These are phyloP conservation scores for Phlebopus sp. DNA, from an alignment of 1,284 basidiomycete species.

Conservation along the genomic window DNA sequence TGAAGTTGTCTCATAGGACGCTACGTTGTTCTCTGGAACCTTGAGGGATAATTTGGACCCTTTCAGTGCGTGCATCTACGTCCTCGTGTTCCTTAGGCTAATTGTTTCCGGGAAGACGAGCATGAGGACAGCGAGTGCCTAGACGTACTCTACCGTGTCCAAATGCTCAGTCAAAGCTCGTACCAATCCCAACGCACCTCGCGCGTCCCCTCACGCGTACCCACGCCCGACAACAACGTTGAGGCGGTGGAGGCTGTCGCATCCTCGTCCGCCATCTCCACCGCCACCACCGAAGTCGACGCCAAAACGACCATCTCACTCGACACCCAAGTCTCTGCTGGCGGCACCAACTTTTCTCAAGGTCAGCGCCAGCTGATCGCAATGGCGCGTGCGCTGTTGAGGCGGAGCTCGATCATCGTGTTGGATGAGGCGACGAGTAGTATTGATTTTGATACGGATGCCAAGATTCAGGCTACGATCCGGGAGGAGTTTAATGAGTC, in stretches of 20 bases:
- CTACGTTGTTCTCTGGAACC: constrained; percentile 84
- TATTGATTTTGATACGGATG: constrained; percentile 59
- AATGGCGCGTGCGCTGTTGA: constrained; percentile 61
- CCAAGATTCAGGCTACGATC: constrained; percentile 65
- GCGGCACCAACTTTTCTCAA: constrained; percentile 69
- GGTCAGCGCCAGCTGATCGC: constrained; percentile 73
- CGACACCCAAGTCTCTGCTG: constrained; percentile 57
- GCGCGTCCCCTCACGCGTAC: constrained; percentile 45
- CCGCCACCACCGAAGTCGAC: constrained; percentile 31
- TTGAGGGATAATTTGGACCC: constrained; percentile 87
- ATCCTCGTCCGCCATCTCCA: constrained; percentile 12
- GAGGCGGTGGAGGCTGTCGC: no score
- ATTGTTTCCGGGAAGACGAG: constrained; percentile 47
- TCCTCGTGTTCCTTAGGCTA: no score
- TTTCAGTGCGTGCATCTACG: constrained; percentile 52
- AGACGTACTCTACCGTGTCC: constrained; percentile 45
- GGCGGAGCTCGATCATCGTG: constrained; percentile 62
- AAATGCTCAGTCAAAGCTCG: constrained; percentile 53
- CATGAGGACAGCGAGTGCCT: constrained; percentile 78
- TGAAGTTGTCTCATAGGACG: constrained; percentile 54
- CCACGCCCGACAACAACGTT: no score
- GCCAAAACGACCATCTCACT: constrained; percentile 47
- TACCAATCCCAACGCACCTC: constrained; percentile 47
- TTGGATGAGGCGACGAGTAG: constrained; percentile 71
- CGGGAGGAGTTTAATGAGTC: constrained; percentile 59